A percentile compares a stretch with the other conserved stretches of the same genome.
These are phyloP conservation scores for Avena insularis DNA, from an alignment of 176 grass and related monocot species.

Conservation along the genomic window DNA sequence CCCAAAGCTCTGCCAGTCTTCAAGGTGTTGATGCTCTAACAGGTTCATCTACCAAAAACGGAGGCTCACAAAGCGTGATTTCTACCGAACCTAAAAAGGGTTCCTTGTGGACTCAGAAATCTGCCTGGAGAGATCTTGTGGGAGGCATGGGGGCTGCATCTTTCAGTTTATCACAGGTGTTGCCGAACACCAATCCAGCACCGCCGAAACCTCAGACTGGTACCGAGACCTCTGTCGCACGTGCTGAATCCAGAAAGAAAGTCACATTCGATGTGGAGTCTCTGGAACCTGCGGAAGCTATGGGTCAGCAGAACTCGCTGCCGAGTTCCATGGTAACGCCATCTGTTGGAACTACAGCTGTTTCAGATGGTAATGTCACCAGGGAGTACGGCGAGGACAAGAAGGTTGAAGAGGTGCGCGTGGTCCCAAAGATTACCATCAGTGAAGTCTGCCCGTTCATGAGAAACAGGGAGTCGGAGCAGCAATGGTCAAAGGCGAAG, in stretches of 20 bases:
- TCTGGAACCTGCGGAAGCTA: slow-evolving; percentile 17
- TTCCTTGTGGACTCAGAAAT: slow-evolving; percentile 83
- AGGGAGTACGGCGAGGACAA: slow-evolving; percentile 12
- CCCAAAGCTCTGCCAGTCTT: slow-evolving; percentile 26
- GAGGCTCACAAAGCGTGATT: slow-evolving; percentile 22
- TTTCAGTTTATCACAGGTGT: slow-evolving; percentile 69
- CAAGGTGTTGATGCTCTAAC: slow-evolving; percentile 20
- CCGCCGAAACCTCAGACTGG: slow-evolving; percentile 35
- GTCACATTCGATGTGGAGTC: background rate
- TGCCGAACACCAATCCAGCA: slow-evolving; percentile 48
- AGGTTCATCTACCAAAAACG: slow-evolving; percentile 47
- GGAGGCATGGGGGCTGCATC: slow-evolving; percentile 50
- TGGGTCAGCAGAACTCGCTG: slow-evolving; percentile 9
- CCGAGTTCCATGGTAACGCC: background rate
- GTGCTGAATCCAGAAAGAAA: slow-evolving; percentile 28
- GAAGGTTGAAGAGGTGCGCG: slow-evolving; percentile 43
- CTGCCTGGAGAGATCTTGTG: slow-evolving; percentile 83
- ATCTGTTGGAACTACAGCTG: background rate
- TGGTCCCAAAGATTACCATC: slow-evolving; percentile 72
- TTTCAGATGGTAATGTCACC: background rate
- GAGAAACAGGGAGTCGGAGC: slow-evolving; percentile 75
- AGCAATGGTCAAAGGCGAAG: slow-evolving; percentile 82
- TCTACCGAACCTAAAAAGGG: slow-evolving; percentile 49
- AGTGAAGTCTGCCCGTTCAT: slow-evolving; percentile 94
- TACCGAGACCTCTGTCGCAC: slow-evolving; percentile 1